phyloP scores from a whole-genome alignment of 208 protist genomes.

The Trypanosoma congolense region DNA sequence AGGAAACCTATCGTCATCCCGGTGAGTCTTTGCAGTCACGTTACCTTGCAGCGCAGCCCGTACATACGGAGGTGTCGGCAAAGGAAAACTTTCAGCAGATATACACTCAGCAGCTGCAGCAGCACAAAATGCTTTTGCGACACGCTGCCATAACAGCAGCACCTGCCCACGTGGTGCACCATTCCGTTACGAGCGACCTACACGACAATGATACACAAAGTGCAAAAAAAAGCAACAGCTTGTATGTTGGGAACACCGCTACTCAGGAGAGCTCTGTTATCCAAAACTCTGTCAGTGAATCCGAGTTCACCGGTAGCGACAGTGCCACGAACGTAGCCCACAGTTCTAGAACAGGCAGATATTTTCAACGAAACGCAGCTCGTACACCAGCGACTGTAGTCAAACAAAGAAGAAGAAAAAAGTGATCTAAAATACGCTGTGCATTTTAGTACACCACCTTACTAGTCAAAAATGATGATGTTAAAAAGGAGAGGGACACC shows the following conservation, averaged over 20 bases:
- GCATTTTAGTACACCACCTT: too few species aligned
- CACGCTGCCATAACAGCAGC: not conserved
- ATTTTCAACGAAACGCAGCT: not conserved
- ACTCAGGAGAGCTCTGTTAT: too few species aligned
- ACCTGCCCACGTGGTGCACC: conserved; percentile 37
- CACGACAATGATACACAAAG: not conserved
- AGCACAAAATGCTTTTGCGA: conserved; percentile 5
- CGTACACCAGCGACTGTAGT: not conserved
- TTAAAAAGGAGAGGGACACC: too few species aligned
- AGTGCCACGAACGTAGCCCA: too few species aligned
- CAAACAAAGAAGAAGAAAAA: not conserved
- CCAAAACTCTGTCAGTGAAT: too few species aligned
- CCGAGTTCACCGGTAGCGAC: too few species aligned
- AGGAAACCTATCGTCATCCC: conserved; percentile 68
- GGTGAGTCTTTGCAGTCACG: conserved; percentile 64
- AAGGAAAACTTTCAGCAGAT: conserved; percentile 25
- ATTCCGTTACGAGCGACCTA: conserved; percentile 40
- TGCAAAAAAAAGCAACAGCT: too few species aligned
- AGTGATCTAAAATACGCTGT: conserved; percentile 2
- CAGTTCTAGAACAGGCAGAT: too few species aligned
- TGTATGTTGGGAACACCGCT: too few species aligned
- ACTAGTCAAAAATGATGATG: too few species aligned
- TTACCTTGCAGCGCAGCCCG: conserved; percentile 63
- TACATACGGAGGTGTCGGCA: conserved; percentile 63
- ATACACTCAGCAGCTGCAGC: conserved; percentile 4